These are phyloP conservation scores for Colletotrichum lupini DNA, from an alignment of 2,329 filamentous ascomycete species.

Conservation along the genomic window DNA sequence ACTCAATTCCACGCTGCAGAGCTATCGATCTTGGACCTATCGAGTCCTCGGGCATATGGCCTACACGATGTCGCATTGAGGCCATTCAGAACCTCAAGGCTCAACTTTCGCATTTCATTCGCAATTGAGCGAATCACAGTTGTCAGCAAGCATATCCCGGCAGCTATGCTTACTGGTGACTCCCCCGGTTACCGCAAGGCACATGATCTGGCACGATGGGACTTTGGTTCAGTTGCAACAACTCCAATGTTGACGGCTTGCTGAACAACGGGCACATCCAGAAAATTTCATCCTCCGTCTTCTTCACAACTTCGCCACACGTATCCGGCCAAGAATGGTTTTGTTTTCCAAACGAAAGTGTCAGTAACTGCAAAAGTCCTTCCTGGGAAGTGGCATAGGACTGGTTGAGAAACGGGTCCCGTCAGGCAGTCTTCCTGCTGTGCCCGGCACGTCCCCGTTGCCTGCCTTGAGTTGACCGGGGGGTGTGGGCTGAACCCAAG, in stretches of 20 bases:
- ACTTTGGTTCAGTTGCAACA: constrained; percentile 29
- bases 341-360: constrained; percentile 1
- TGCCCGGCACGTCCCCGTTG: constrained; percentile 10
- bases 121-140: background rate
- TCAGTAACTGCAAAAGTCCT: constrained; percentile 29
- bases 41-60: background rate
- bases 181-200: background rate
- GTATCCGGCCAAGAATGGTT: background rate
- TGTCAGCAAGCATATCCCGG: constrained; percentile 10
- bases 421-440: constrained; percentile 18
- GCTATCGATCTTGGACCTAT: background rate
- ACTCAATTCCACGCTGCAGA: background rate
- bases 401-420: constrained; percentile 12
- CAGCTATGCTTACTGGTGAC: constrained; percentile 9
- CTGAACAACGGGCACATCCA: background rate
- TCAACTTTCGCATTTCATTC: background rate
- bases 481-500: constrained; percentile 19
- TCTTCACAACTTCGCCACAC: background rate
- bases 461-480: constrained; percentile 23
- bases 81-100: constrained; percentile 8
- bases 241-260: background rate
- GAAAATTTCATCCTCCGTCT: background rate
- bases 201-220: constrained; percentile 34
- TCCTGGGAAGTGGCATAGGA: background rate
- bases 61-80: constrained; percentile 7